Evolutionary conservation across 495 filamentous ascomycete genomes (phyloP).

Genomic region (Aspergillus egyptiacus): DNA sequence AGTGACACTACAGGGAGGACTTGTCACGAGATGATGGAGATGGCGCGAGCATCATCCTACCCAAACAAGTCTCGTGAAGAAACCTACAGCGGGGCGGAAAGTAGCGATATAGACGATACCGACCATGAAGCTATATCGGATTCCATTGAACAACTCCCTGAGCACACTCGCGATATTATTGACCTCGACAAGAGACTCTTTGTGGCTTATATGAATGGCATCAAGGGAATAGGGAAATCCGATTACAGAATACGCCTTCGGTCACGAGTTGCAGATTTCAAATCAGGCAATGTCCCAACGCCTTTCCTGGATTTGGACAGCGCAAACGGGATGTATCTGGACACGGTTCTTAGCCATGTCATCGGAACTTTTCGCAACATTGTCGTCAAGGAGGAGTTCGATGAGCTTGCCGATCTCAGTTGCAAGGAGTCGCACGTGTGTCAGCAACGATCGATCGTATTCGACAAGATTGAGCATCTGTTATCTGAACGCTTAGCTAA

Average conservation of each 20-base stretch:
- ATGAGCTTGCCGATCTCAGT: conserved; percentile 28
- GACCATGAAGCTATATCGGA: conserved; percentile 14
- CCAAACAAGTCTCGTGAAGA: conserved; percentile 8
- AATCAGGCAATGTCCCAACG: conserved; percentile 26
- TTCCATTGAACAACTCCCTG: conserved; percentile 23
- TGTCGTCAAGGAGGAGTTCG: conserved; percentile 34
- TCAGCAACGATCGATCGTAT: conserved; percentile 13
- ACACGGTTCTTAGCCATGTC: conserved; percentile 36
- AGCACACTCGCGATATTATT: conserved; percentile 35
- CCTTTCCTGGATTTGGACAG: conserved; percentile 36
- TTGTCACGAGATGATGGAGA: conserved; percentile 41
- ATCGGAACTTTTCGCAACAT: conserved; percentile 39
- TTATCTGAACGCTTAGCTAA: conserved; percentile 31
- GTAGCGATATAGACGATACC: conserved; percentile 13
- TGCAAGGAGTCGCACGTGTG: conserved; percentile 16
- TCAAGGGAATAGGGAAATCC: conserved; percentile 32
- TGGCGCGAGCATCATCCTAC: conserved; percentile 25
- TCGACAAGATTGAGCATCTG: conserved; percentile 33
- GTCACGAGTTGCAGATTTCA: conserved; percentile 33
- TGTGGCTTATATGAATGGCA: conserved; percentile 43
- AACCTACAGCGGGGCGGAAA: conserved; percentile 19
- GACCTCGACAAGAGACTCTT: conserved; percentile 40
- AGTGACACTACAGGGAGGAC: conserved; percentile 28
- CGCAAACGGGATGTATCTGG: conserved; percentile 31
- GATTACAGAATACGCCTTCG: conserved; percentile 34